Conservation (phyloP, 768 basidiomycete species). For the Trametopsis cervina region DNA sequence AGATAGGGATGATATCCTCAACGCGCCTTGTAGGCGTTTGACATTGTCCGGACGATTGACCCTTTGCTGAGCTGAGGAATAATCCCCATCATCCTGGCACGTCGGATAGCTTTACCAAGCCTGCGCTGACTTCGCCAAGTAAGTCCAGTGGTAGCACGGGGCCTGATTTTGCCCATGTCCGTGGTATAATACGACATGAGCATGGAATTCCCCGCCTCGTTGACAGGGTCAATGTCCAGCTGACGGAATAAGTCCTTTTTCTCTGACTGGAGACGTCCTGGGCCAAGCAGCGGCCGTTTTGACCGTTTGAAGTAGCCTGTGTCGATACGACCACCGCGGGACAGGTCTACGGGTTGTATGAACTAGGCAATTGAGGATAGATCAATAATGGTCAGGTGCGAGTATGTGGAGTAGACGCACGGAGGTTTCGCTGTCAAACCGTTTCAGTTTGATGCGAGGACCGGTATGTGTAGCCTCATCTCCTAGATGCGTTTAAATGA, state of each 20-base stretch:
- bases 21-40: too few species aligned
- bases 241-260: slow-evolving; percentile 64
- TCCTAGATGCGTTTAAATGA: too few species aligned
- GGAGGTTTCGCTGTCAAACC: background rate
- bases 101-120: slow-evolving; percentile 77
- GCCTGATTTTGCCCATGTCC: slow-evolving; percentile 75
- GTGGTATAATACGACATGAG: slow-evolving; percentile 56
- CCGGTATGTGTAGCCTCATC: background rate
- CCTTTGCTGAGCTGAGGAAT: slow-evolving; percentile 41
- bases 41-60: too few species aligned
- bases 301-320: slow-evolving; percentile 13
- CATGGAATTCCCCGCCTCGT: slow-evolving; percentile 53
- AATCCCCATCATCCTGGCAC: slow-evolving; percentile 89
- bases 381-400: background rate
- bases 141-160: slow-evolving; percentile 61
- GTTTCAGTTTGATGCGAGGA: background rate
- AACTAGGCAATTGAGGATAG: background rate
- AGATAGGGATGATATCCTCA: too few species aligned
- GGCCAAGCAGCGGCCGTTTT: slow-evolving; percentile 37
- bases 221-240: slow-evolving; percentile 65
- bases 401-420: background rate
- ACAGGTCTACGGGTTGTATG: slow-evolving; percentile 38
- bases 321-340: slow-evolving; percentile 27
- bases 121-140: slow-evolving; percentile 75
- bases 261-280: slow-evolving; percentile 45